phyloP scores from a whole-genome alignment of 202 grass and related monocot species.

The Setaria viridis region DNA sequence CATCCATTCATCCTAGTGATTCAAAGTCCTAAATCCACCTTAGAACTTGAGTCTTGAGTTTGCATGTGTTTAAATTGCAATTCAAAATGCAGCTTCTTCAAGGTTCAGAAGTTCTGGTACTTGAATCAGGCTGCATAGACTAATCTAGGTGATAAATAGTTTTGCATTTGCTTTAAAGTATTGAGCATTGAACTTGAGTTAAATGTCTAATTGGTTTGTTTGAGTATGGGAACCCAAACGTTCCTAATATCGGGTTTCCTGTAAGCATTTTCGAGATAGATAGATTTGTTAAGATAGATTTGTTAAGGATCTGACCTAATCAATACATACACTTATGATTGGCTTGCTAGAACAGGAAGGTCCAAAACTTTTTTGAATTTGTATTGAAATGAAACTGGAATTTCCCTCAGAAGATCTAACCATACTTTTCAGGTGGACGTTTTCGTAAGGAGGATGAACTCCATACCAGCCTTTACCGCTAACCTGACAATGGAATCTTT shows the following conservation, averaged over 20 bases:
- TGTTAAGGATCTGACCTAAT: not conserved
- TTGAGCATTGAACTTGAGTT: not conserved
- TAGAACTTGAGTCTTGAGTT: slow-evolving; percentile 11
- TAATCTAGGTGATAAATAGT: slow-evolving; percentile 8
- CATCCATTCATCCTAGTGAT: not conserved
- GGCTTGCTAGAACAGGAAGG: slow-evolving; percentile 7
- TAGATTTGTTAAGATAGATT: no score
- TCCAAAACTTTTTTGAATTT: not conserved
- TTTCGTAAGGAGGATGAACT: slow-evolving; percentile 92
- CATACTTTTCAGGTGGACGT: slow-evolving; percentile 77
- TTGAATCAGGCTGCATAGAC: not conserved
- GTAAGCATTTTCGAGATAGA: not conserved
- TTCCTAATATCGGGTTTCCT: not conserved
- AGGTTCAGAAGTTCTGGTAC: not conserved
- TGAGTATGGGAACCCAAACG: not conserved
- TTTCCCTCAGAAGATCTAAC: slow-evolving; percentile 35
- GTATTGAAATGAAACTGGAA: not conserved
- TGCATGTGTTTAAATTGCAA: slow-evolving; percentile 6
- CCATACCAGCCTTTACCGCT: slow-evolving; percentile 92
- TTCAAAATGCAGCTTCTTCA: not conserved
- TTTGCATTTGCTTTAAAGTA: not conserved
- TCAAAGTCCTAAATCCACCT: not conserved
- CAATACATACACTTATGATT: not conserved
- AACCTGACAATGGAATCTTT: slow-evolving; percentile 96
- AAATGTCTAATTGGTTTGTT: not conserved